Base-by-base conservation (phyloP, 2,329 filamentous ascomycete species). In the Fusarium fracticaudum region DNA sequence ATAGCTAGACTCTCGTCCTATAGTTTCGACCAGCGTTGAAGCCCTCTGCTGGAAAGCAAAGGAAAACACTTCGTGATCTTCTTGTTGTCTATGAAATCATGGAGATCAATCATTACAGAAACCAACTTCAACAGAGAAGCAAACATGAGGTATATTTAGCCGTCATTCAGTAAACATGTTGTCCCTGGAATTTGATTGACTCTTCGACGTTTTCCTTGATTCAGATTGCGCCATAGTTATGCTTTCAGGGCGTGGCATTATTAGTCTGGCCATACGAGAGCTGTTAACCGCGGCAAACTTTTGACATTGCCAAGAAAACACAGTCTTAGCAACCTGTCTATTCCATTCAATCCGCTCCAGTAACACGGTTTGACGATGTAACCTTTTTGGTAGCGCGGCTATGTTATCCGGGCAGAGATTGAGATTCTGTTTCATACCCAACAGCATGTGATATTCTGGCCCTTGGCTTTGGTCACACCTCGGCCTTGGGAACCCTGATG, bases 291-390 rank as follows among this genome's bases (percentile, higher is more conserved):
- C 35, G 17, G n/a, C 17, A 20, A 37, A 24, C 15, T 3, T 37
- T 24, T 15, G 9, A 26, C 9, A 11, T 15, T 37, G 8, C 18
- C 3, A 35, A 2, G 50, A 53, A 6, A 20, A 26, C 5, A 8
- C 8, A 5, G 12, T 26, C 0, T 26, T 24, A 1, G 7, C n/a
- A 18, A 15, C 11, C 31, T 24, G 15, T 5, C 29, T 14, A 8
- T 20, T 35, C 8, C 17, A 20, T 6, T 8, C 6, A 24, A 20
- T 6, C 9, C 4, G 17, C 20, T 24, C 17, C 3, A 20, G 5
- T 20, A 15, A 11, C 31, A 8, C 20, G 8, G 6, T 12, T 22
- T 22, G 18, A 12, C 9, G 9, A 53, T 22, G 18, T 5, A 12
- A 22, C 18, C 6, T 26, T 0, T 3, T 22, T 20, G 6, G 9